Evolutionary conservation across 2,329 filamentous ascomycete species (phyloP).

Genomic region (Penicillium rolfsii): DNA sequence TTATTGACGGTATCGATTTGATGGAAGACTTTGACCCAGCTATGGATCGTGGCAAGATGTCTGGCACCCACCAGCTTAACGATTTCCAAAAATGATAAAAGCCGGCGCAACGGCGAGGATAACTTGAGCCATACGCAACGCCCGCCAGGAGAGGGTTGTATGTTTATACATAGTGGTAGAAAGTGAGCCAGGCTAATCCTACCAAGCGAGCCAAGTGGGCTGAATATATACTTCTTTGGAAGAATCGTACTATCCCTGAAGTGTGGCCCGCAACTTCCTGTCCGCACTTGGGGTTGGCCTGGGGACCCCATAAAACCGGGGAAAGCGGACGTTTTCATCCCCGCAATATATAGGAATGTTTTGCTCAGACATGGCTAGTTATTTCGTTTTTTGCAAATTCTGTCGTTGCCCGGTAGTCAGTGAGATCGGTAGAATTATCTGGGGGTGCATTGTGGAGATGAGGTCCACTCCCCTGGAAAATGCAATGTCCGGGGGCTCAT

Average conservation of each 20-base stretch:
- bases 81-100: conserved; percentile 34
- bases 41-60: conserved; percentile 28
- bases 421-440: neutral
- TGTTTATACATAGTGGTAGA: neutral
- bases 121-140: conserved; percentile 21
- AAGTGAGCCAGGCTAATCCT: neutral
- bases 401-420: neutral
- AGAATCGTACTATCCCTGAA: neutral
- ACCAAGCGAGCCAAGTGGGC: neutral
- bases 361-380: neutral
- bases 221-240: neutral
- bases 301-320: conserved; percentile 21
- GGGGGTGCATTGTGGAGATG: neutral
- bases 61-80: conserved; percentile 32
- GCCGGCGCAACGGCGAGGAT: conserved; percentile 31
- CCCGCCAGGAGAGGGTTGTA: neutral
- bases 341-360: neutral
- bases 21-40: conserved; percentile 55
- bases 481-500: neutral
- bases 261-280: neutral
- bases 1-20: conserved; percentile 54
- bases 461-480: neutral
- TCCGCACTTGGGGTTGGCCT: conserved; percentile 7
- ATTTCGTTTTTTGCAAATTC: neutral
- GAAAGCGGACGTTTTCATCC: conserved; percentile 12